A percentile compares a stretch with the other conserved stretches of the same genome.
Conservation (phyloP, 2,329 filamentous ascomycete species). For the Ceratocystis albifundus region DNA sequence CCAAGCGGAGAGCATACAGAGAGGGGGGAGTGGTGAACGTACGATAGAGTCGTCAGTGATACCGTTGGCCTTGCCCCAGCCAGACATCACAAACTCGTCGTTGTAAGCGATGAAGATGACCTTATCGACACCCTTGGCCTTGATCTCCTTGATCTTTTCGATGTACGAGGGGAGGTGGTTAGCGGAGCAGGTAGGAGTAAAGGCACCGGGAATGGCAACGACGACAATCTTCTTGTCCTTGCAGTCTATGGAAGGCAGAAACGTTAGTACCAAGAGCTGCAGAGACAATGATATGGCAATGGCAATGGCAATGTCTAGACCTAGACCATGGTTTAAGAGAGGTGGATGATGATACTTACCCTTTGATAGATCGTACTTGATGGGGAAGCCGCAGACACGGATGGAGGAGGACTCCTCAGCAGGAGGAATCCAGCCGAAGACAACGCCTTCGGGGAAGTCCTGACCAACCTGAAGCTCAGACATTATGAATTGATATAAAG, state of each 20-base stretch:
- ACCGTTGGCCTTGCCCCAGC: constrained; percentile 79
- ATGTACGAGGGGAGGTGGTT: constrained; percentile 74
- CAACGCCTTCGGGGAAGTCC: constrained; percentile 66
- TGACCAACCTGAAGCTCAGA: constrained; percentile 68
- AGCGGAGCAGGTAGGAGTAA: constrained; percentile 77
- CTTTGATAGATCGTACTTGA: constrained; percentile 68
- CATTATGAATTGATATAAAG: constrained; percentile 31
- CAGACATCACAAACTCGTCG: constrained; percentile 77
- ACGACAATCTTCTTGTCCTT: constrained; percentile 46
- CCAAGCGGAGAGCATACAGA: constrained; percentile 13
- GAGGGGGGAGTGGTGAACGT: constrained; percentile 27
- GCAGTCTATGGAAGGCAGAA: constrained; percentile 35
- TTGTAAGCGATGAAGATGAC: constrained; percentile 75
- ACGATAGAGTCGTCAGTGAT: constrained; percentile 57
- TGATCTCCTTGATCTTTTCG: constrained; percentile 56
- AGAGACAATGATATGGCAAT: neutral
- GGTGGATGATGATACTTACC: constrained; percentile 37
- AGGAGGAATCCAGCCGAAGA: constrained; percentile 77
- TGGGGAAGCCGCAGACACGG: constrained; percentile 65
- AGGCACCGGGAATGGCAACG: constrained; percentile 55
- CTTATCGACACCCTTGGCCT: constrained; percentile 69
- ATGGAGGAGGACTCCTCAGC: constrained; percentile 55
- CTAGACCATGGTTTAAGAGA: constrained; percentile 10
- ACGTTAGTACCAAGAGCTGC: neutral
- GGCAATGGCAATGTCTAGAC: too few species aligned